These are phyloP conservation scores for Solanum chmielewskii DNA, from an alignment of 257 asterid species.

Conservation along the genomic window DNA sequence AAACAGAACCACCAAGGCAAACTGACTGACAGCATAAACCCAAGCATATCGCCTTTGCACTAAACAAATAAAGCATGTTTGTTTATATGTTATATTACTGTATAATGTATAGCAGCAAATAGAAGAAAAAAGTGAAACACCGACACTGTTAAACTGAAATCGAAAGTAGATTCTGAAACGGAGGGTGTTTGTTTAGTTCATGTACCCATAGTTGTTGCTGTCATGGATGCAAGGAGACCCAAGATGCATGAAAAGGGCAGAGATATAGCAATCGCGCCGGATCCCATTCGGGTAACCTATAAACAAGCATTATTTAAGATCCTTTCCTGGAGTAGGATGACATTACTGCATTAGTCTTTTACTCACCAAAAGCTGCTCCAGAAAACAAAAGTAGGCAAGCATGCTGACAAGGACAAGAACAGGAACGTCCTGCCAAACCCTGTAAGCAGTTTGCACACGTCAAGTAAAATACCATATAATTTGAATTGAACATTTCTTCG, in stretches of 20 bases:
- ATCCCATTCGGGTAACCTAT: conserved; percentile 69
- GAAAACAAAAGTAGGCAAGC: conserved; percentile 93
- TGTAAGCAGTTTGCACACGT: conserved; percentile 8
- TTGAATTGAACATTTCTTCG: not conserved
- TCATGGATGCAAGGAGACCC: conserved; percentile 96
- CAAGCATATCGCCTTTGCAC: conserved; percentile 75
- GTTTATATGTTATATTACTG: not conserved
- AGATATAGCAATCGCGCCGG: conserved; percentile 88
- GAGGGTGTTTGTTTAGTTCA: not conserved
- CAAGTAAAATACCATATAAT: not conserved
- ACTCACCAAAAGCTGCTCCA: conserved; percentile 94
- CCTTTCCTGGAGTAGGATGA: not conserved
- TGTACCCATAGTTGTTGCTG: conserved; percentile 91
- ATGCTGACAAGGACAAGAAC: conserved; percentile 86
- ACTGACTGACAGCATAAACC: conserved; percentile 75
- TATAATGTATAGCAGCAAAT: not conserved
- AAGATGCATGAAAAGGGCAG: conserved; percentile 90
- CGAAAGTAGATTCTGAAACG: not conserved
- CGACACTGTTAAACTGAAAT: not conserved
- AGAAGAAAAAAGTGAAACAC: not conserved
- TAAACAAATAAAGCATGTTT: conserved; percentile 5
- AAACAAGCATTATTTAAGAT: not conserved
- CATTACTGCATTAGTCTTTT: not conserved
- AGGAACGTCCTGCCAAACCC: conserved; percentile 95
- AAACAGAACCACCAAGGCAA: conserved; percentile 62